These are phyloP conservation scores for Platanthera guangdongensis DNA, from an alignment of 106 monocot genomes.

Conservation along the genomic window DNA sequence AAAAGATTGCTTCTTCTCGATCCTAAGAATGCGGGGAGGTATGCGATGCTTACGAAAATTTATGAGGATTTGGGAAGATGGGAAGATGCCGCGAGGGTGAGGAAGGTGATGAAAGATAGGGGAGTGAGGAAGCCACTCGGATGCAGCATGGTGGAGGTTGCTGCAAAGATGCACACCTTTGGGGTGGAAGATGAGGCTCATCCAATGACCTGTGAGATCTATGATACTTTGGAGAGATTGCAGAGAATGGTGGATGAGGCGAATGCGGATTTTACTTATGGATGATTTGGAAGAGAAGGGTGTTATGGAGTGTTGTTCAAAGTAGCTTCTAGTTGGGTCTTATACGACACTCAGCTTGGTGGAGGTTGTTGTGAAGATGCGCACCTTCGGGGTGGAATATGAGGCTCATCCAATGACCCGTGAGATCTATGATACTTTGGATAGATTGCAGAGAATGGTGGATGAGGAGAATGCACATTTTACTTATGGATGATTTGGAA, in stretches of 20 bases:
- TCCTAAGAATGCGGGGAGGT: constrained; percentile 37
- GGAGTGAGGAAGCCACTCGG: constrained; percentile 41
- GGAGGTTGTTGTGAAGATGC: constrained; percentile 24
- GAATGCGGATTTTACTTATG: no score
- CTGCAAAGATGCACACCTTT: constrained; percentile 20
- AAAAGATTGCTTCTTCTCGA: constrained; percentile 26
- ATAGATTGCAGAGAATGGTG: constrained; percentile 20
- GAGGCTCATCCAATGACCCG: constrained; percentile 24
- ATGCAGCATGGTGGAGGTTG: constrained; percentile 41
- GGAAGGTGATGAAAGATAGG: constrained; percentile 32
- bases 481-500: background rate
- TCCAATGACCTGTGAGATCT: constrained; percentile 22
- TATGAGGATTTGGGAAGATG: constrained; percentile 33
- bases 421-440: constrained; percentile 23
- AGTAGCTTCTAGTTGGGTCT: no score
- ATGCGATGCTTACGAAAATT: constrained; percentile 23
- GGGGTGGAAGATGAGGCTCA: constrained; percentile 47
- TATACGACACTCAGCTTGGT: constrained; percentile 30
- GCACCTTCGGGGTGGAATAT: constrained; percentile 44
- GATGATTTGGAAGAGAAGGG: constrained; percentile 4
- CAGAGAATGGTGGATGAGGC: constrained; percentile 9
- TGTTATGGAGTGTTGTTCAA: background rate
- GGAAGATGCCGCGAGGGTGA: constrained; percentile 40
- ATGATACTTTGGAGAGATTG: constrained; percentile 20
- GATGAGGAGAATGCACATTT: background rate